Conservation (phyloP, 2,329 filamentous ascomycete species). For the Claviceps citrina region DNA sequence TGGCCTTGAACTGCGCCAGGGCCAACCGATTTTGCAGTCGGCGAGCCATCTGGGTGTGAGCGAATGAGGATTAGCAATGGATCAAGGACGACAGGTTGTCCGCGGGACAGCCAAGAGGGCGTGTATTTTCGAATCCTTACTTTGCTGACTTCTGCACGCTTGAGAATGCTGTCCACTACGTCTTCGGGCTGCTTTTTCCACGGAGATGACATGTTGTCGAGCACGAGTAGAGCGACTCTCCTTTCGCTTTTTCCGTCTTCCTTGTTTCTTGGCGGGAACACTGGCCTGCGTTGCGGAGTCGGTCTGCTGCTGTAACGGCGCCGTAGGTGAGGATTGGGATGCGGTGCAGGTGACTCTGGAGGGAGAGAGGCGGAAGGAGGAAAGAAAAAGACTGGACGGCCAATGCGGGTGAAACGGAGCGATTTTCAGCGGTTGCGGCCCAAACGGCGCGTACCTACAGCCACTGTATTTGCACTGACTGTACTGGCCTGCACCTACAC, state of each 20-base stretch:
- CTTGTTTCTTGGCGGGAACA: neutral
- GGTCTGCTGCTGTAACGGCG: neutral
- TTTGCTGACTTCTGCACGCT: slow-evolving; percentile 61
- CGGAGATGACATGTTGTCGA: slow-evolving; percentile 37
- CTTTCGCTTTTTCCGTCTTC: neutral
- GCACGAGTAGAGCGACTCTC: neutral
- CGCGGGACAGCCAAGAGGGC: neutral
- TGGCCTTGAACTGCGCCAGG: slow-evolving; percentile 91
- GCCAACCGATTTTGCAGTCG: slow-evolving; percentile 87
- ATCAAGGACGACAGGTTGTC: neutral
- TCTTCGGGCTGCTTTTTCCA: slow-evolving; percentile 48
- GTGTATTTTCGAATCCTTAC: too few species aligned
- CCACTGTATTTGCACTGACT: too few species aligned
- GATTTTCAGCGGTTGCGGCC: slow-evolving; percentile 4
- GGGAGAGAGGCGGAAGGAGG: slow-evolving; percentile 3
- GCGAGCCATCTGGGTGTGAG: slow-evolving; percentile 63
- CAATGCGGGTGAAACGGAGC: slow-evolving; percentile 5
- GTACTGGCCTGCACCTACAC: too few species aligned
- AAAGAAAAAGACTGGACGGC: neutral
- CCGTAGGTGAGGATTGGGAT: neutral
- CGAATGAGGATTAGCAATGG: neutral
- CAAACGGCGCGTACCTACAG: too few species aligned
- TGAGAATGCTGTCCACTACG: slow-evolving; percentile 53
- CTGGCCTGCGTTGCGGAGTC: neutral
- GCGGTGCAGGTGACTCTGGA: neutral